Conservation (phyloP, 2,329 filamentous ascomycete species). For the Ophiocordyceps camponoti-leonardi region DNA sequence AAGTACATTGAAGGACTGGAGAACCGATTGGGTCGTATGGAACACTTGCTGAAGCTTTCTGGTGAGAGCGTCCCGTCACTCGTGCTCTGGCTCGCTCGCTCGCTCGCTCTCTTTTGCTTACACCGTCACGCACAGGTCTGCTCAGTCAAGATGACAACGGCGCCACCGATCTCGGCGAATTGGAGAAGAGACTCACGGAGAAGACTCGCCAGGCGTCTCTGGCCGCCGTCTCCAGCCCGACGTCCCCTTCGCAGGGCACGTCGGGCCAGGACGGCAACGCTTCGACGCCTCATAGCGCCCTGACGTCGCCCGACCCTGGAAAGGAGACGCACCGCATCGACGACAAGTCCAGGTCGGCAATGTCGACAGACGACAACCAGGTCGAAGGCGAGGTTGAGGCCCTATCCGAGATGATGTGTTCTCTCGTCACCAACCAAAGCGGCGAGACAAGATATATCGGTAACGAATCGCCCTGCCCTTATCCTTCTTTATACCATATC, state of each 20-base stretch:
- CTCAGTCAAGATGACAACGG: slow-evolving; percentile 73
- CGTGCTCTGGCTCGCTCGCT: too few species aligned
- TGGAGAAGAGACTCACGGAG: slow-evolving; percentile 60
- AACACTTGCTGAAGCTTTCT: slow-evolving; percentile 72
- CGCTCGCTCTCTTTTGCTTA: not conserved
- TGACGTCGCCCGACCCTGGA: slow-evolving; percentile 32
- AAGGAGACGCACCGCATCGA: slow-evolving; percentile 16
- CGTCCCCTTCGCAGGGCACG: slow-evolving; percentile 30
- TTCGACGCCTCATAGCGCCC: slow-evolving; percentile 34
- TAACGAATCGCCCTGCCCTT: slow-evolving; percentile 13
- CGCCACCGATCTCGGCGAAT: slow-evolving; percentile 69
- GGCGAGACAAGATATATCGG: slow-evolving; percentile 95
- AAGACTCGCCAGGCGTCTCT: slow-evolving; percentile 35
- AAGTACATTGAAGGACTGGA: slow-evolving; percentile 97
- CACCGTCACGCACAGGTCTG: slow-evolving; percentile 31
- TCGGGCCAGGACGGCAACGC: slow-evolving; percentile 23
- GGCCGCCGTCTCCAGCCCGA: slow-evolving; percentile 26
- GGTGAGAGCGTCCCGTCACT: slow-evolving; percentile 24
- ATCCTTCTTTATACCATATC: not conserved
- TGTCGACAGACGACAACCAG: slow-evolving; percentile 22
- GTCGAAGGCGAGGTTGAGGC: slow-evolving; percentile 59
- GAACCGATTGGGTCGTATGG: slow-evolving; percentile 90
- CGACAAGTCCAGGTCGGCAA: slow-evolving; percentile 17
- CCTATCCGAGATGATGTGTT: slow-evolving; percentile 97
- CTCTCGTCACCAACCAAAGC: slow-evolving; percentile 81